Percentiles rank a stretch among this genome's conserved stretches.
Conservation (phyloP, 78 protist genomes). For the Corallochytrium limacisporum region DNA sequence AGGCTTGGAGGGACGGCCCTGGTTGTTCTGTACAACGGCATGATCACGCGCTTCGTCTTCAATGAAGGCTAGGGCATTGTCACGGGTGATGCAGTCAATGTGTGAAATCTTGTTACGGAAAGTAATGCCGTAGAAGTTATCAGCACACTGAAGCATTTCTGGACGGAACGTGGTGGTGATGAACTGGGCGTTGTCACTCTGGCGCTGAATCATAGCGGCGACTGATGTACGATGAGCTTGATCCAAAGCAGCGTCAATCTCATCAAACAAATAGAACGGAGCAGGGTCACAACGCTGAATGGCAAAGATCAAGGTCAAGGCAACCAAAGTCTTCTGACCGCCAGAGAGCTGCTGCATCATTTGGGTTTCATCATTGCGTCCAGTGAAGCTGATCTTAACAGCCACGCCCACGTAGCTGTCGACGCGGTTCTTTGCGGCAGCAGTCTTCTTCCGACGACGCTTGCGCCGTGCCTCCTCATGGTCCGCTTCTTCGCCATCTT, state of each 20-base stretch:
- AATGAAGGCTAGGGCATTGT: neutral
- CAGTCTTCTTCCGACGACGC: neutral
- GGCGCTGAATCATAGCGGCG: constrained; percentile 39
- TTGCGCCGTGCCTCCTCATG: constrained; percentile 3
- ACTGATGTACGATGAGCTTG: constrained; percentile 66
- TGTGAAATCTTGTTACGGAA: constrained; percentile 10
- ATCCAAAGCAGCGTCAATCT: constrained; percentile 96
- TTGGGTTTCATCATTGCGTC: constrained; percentile 3
- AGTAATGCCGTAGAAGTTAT: constrained; percentile 34
- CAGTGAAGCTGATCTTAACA: constrained; percentile 35
- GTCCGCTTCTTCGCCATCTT: neutral
- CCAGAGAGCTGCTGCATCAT: constrained; percentile 58
- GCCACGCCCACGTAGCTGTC: constrained; percentile 47
- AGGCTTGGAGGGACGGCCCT: neutral
- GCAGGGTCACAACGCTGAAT: constrained; percentile 96
- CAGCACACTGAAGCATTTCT: constrained; percentile 47
- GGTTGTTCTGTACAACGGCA: neutral
- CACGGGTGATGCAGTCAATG: neutral
- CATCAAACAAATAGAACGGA: constrained; percentile 98
- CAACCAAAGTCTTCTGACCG: constrained; percentile 94
- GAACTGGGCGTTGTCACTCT: constrained; percentile 38
- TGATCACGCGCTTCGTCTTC: neutral
- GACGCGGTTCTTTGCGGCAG: too few relatives aligned
- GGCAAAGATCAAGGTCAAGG: constrained; percentile 94
- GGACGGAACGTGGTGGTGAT: constrained; percentile 62